Conservation (phyloP, 768 basidiomycete species). For the Trametes villosa region DNA sequence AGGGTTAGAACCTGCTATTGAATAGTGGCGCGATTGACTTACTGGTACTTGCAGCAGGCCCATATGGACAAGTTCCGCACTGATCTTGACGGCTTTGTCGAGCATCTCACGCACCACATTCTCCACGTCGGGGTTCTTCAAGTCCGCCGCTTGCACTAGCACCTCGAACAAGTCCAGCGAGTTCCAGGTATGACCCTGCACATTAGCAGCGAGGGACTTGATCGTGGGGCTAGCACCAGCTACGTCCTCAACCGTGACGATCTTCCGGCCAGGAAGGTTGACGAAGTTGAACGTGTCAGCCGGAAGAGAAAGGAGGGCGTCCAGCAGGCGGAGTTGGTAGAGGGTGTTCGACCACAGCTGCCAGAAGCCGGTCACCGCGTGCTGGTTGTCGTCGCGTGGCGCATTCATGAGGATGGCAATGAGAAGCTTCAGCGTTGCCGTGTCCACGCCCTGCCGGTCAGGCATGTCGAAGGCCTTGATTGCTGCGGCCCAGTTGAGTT, state of each 20-base stretch:
- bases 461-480: conserved; percentile 87
- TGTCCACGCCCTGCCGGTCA: conserved; percentile 85
- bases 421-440: conserved; percentile 85
- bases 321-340: conserved; percentile 85
- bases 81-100: conserved; percentile 91
- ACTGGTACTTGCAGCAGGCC: conserved; percentile 91
- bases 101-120: conserved; percentile 86
- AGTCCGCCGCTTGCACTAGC: conserved; percentile 77
- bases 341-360: conserved; percentile 81
- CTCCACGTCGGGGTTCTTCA: conserved; percentile 71
- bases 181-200: conserved; percentile 95
- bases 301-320: conserved; percentile 86
- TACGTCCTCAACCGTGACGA: conserved; percentile 90
- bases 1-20: conserved; percentile 20
- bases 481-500: conserved; percentile 79
- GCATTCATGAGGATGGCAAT: conserved; percentile 86
- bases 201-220: conserved; percentile 86
- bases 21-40: conserved; percentile 34
- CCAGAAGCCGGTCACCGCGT: conserved; percentile 88
- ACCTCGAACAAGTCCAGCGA: conserved; percentile 89
- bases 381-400: conserved; percentile 74
- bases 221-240: conserved; percentile 87
- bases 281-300: conserved; percentile 94
- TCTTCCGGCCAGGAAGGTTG: conserved; percentile 77
- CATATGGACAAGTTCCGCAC: conserved; percentile 93